Percentiles rank a stretch among this genome's conserved stretches.
phyloP scores from a whole-genome alignment of 257 asterid genomes.

The Phtheirospermum japonicum region DNA sequence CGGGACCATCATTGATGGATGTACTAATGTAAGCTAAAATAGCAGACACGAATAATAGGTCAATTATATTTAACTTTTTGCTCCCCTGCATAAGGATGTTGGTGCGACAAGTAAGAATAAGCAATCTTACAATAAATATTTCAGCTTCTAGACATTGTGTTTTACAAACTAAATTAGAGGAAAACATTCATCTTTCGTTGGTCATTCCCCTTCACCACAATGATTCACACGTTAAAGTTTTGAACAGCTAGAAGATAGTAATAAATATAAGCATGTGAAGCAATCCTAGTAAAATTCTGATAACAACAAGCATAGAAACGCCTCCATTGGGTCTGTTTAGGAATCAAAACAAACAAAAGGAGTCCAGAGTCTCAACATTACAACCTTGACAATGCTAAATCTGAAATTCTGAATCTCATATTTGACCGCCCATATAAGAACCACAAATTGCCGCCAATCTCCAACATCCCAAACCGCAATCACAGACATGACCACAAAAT shows the following conservation, averaged over 20 bases:
- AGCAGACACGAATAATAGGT: conserved; percentile 20
- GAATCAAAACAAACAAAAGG: too few species aligned
- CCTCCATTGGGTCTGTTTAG: background rate
- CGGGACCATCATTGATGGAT: conserved; percentile 91
- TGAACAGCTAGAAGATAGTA: background rate
- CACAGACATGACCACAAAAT: background rate
- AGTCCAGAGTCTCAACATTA: background rate
- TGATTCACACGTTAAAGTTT: background rate
- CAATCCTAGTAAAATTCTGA: background rate
- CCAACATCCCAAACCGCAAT: background rate
- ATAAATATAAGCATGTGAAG: background rate
- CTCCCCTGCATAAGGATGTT: background rate
- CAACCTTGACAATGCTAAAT: conserved; percentile 2
- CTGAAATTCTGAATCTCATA: background rate
- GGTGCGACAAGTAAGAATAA: conserved; percentile 18
- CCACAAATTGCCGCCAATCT: background rate
- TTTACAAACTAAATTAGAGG: conserved; percentile 3
- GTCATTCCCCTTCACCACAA: background rate
- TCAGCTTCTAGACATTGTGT: background rate
- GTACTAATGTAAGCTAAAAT: conserved; percentile 73
- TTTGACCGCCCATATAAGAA: background rate
- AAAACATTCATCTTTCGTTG: background rate
- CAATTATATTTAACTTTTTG: conserved; percentile 5
- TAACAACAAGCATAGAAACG: conserved; percentile 1
- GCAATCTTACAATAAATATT: background rate